Conservation (phyloP, 805 yeast genomes). For the Wickerhamiella occidentalis region DNA sequence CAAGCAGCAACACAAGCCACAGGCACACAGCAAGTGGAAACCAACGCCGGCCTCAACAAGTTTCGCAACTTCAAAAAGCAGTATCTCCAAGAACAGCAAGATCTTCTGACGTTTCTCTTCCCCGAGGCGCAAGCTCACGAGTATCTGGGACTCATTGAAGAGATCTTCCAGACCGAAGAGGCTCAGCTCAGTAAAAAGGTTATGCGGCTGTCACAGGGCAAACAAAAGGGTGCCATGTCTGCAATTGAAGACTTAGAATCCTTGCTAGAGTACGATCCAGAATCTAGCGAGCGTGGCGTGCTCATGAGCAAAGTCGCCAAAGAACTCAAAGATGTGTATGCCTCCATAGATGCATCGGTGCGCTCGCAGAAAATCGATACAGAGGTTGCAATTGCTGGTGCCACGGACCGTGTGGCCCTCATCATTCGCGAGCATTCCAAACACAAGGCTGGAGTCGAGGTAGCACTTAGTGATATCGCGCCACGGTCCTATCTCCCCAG, state of each 20-base stretch:
- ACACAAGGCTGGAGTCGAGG: conserved; percentile 40
- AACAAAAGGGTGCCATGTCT: conserved; percentile 35
- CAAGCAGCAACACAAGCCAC: conserved; percentile 7
- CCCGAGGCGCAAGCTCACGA: conserved; percentile 1
- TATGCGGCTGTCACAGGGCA: conserved; percentile 7
- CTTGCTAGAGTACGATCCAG: conserved; percentile 24
- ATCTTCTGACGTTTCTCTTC: background rate
- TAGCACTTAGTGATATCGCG: conserved; percentile 39
- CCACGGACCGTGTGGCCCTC: conserved; percentile 61
- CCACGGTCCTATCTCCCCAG: conserved; percentile 61
- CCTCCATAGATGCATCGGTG: background rate
- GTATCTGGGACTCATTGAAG: conserved; percentile 11
- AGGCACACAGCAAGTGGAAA: conserved; percentile 9
- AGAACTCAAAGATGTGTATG: conserved; percentile 16
- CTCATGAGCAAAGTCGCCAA: conserved; percentile 43
- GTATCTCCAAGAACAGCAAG: background rate
- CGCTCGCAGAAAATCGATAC: conserved; percentile 35
- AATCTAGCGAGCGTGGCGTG: conserved; percentile 20
- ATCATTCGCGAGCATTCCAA: conserved; percentile 54
- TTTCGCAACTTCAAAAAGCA: conserved; percentile 17
- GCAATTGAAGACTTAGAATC: conserved; percentile 49
- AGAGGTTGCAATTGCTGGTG: conserved; percentile 61
- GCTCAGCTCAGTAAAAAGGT: conserved; percentile 24
- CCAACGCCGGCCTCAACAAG: conserved; percentile 15
- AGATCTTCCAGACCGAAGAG: conserved; percentile 12